Evolutionary conservation across 192 early-diverging fungal genomes (phyloP).

Genomic region (Umbelopsis vinacea): DNA sequence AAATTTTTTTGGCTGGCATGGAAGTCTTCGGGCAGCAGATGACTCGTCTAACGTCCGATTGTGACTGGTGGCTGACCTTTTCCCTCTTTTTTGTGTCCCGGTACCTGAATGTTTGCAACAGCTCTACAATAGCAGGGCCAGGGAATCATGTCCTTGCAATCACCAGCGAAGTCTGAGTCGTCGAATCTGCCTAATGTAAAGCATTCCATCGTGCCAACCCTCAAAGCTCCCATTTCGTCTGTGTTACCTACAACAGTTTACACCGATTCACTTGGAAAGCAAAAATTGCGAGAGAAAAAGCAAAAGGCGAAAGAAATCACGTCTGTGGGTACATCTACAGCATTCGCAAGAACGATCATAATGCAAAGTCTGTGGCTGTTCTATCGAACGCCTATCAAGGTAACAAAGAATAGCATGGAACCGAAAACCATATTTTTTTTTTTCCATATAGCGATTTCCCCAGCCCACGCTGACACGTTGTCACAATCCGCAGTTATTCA

Average conservation of each 20-base stretch:
- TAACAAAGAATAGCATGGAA: conserved; percentile 25
- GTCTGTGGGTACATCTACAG: conserved; percentile 56
- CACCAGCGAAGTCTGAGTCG: neutral
- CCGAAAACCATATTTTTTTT: neutral
- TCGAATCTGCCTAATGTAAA: neutral
- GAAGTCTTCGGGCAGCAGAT: neutral
- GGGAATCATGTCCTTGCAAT: conserved; percentile 7
- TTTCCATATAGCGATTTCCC: neutral
- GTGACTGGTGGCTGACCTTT: neutral
- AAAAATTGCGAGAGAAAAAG: conserved; percentile 35
- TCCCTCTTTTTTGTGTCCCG: neutral
- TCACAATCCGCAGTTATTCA: conserved; percentile 57
- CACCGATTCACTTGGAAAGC: neutral
- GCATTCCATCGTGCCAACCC: neutral
- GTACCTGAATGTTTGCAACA: neutral
- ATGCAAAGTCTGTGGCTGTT: conserved; percentile 57
- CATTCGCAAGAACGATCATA: conserved; percentile 57
- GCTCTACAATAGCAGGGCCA: neutral
- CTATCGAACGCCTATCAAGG: conserved; percentile 65
- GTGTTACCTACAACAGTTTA: neutral
- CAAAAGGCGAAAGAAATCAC: conserved; percentile 56
- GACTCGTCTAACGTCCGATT: neutral
- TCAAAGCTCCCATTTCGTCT: neutral
- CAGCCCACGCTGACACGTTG: neutral
- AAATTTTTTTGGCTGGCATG: neutral